phyloP scores from a whole-genome alignment of 495 filamentous ascomycete species.

The Neurospora sp. region DNA sequence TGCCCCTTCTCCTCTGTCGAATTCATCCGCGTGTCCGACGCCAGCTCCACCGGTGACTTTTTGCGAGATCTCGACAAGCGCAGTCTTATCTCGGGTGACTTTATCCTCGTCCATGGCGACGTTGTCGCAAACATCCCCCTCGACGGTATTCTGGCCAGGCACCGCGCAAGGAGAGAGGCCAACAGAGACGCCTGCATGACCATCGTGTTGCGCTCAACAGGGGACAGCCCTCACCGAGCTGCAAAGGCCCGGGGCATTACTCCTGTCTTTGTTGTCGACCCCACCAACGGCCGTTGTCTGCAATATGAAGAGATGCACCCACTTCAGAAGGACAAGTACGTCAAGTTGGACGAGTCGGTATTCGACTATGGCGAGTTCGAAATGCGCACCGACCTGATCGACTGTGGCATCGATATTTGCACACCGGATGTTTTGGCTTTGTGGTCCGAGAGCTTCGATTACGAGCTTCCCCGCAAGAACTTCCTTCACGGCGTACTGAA shows the following conservation, averaged over 20 bases:
- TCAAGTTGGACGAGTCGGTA: constrained; percentile 55
- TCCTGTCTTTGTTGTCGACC: constrained; percentile 81
- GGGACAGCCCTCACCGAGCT: constrained; percentile 53
- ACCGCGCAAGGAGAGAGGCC: constrained; percentile 67
- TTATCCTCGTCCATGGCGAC: constrained; percentile 87
- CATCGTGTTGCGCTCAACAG: constrained; percentile 75
- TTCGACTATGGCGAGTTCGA: constrained; percentile 62
- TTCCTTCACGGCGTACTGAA: constrained; percentile 88
- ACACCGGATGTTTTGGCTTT: constrained; percentile 88
- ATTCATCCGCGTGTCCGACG: constrained; percentile 77
- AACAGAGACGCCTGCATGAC: constrained; percentile 99
- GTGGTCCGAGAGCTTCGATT: constrained; percentile 98
- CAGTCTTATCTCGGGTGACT: constrained; percentile 77
- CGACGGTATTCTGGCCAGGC: constrained; percentile 63
- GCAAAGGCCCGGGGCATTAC: constrained; percentile 59
- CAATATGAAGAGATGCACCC: constrained; percentile 77
- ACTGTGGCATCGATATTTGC: constrained; percentile 95
- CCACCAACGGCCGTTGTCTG: constrained; percentile 67
- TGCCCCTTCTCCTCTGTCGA: constrained; percentile 81
- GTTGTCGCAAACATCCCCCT: constrained; percentile 86
- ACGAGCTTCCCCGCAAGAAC: constrained; percentile 75
- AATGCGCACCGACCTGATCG: constrained; percentile 77
- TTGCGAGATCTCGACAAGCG: constrained; percentile 90
- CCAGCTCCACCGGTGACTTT: constrained; percentile 79
- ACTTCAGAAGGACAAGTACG: constrained; percentile 38